A percentile compares a stretch with the other conserved stretches of the same genome.
phyloP scores from a whole-genome alignment of 495 filamentous ascomycete genomes.

The Jackrogersella minutella region DNA sequence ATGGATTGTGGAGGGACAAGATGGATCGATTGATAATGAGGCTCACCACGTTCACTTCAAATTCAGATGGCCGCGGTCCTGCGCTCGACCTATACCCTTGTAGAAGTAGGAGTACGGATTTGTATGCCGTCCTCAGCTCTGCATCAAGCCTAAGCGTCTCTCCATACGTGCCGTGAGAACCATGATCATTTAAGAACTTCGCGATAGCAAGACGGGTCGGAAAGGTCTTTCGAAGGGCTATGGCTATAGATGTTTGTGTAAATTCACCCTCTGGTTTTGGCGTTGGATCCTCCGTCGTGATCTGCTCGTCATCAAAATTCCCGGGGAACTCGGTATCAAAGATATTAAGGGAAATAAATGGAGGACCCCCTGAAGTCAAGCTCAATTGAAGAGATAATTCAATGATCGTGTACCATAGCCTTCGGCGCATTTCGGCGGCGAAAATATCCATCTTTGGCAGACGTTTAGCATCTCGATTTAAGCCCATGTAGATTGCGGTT shows the following conservation, averaged over 20 bases:
- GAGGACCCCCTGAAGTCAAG: conserved; percentile 61
- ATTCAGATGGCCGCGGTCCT: conserved; percentile 46
- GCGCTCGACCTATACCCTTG: conserved; percentile 48
- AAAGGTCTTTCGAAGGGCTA: conserved; percentile 49
- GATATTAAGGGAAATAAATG: conserved; percentile 53
- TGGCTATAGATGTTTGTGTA: conserved; percentile 51
- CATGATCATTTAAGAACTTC: conserved; percentile 49
- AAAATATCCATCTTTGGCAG: conserved; percentile 55
- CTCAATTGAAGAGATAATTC: conserved; percentile 62
- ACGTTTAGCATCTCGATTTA: conserved; percentile 64
- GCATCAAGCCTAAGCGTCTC: conserved; percentile 50
- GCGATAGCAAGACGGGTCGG: conserved; percentile 48
- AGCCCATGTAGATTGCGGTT: conserved; percentile 66
- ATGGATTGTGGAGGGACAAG: conserved; percentile 57
- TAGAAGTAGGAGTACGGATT: conserved; percentile 43
- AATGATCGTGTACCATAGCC: conserved; percentile 72
- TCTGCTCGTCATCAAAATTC: conserved; percentile 59
- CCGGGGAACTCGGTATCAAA: conserved; percentile 58
- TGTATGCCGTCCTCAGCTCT: conserved; percentile 48
- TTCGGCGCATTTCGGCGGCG: conserved; percentile 69
- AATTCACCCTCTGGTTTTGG: conserved; percentile 38
- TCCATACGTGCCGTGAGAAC: conserved; percentile 42
- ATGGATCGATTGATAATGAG: conserved; percentile 62
- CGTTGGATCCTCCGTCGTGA: conserved; percentile 35
- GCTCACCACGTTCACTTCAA: conserved; percentile 50